A percentile compares a stretch with the other conserved stretches of the same genome.
Conservation (phyloP, 768 basidiomycete species). For the Lepiota venenata region DNA sequence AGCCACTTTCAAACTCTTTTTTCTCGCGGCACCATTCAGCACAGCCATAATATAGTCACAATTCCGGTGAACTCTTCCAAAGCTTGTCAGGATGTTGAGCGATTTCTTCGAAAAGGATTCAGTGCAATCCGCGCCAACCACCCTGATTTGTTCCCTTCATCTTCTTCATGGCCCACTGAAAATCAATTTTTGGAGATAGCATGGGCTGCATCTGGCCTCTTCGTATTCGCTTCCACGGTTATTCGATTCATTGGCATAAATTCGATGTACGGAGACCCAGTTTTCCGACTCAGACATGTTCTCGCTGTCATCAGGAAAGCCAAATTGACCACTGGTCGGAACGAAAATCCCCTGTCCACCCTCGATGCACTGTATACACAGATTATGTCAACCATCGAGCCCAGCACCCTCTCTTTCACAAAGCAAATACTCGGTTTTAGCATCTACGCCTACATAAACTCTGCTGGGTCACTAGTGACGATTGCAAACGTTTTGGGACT, state of each 20-base stretch:
- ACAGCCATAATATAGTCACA: neutral
- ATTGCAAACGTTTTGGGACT: too few species aligned
- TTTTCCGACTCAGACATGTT: neutral
- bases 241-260: neutral
- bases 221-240: neutral
- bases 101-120: slow-evolving; percentile 12
- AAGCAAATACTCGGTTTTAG: neutral
- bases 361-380: neutral
- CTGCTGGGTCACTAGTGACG: too few species aligned
- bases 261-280: neutral
- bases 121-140: slow-evolving; percentile 4
- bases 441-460: neutral
- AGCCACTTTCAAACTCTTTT: slow-evolving; percentile 15
- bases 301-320: neutral
- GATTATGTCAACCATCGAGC: neutral
- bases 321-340: neutral
- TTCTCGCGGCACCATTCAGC: neutral
- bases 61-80: slow-evolving; percentile 9
- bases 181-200: neutral
- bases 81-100: slow-evolving; percentile 14
- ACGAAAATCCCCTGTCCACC: neutral
- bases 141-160: neutral
- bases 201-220: neutral
- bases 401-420: neutral
- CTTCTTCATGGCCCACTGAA: neutral